These are phyloP conservation scores for Reticulascus tulasneorum DNA, from an alignment of 2,329 filamentous ascomycete species.

Conservation along the genomic window DNA sequence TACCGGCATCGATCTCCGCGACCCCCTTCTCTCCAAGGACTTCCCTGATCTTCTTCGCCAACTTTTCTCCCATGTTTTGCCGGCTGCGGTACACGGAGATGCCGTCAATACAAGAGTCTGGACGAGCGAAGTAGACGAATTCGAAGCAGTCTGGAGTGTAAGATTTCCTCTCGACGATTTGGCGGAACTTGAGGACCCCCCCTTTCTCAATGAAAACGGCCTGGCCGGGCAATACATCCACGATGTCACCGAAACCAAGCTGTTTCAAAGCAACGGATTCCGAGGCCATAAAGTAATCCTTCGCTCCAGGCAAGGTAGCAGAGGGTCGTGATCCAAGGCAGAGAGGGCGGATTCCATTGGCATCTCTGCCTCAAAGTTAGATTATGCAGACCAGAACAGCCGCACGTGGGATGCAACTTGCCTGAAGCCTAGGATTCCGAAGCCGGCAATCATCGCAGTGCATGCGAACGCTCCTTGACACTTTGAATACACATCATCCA, in stretches of 20 bases:
- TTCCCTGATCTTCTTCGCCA: constrained; percentile 68
- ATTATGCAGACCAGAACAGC: background rate
- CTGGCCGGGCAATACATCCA: constrained; percentile 77
- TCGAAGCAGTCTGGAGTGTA: constrained; percentile 86
- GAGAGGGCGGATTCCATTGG: constrained; percentile 74
- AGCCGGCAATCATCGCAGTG: constrained; percentile 77
- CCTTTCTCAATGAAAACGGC: constrained; percentile 84
- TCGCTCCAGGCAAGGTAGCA: constrained; percentile 55
- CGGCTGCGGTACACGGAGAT: constrained; percentile 82
- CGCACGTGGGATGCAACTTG: constrained; percentile 4
- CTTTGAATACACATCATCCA: constrained; percentile 67
- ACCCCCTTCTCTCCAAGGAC: constrained; percentile 66
- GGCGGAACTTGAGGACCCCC: constrained; percentile 65
- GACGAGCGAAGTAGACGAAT: constrained; percentile 37
- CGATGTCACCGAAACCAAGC: constrained; percentile 72
- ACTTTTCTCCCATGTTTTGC: constrained; percentile 79
- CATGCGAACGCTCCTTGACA: constrained; percentile 77
- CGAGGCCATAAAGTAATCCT: constrained; percentile 87
- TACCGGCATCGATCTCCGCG: constrained; percentile 67
- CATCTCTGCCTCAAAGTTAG: constrained; percentile 17
- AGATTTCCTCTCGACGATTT: constrained; percentile 62
- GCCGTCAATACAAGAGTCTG: constrained; percentile 78
- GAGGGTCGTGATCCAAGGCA: constrained; percentile 73
- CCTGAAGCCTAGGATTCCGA: constrained; percentile 75
- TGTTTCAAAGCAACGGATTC: constrained; percentile 81